phyloP scores from a whole-genome alignment of 2,329 filamentous ascomycete genomes.

The Pseudocercospora macadamiae region DNA sequence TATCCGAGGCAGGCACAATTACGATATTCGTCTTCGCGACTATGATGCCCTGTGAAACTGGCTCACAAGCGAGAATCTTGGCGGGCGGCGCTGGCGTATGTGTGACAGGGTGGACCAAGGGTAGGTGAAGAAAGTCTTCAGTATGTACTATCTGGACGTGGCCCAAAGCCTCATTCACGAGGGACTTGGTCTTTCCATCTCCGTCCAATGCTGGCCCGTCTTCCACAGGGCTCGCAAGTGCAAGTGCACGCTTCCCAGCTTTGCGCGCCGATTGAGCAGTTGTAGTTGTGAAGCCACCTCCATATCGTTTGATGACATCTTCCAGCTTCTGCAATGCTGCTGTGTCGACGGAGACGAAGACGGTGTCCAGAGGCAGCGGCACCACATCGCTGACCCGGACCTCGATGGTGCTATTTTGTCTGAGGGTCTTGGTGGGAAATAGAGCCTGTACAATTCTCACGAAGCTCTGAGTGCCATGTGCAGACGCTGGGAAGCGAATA shows the following conservation, averaged over 20 bases:
- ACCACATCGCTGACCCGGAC: conserved; percentile 80
- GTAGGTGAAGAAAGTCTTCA: conserved; percentile 79
- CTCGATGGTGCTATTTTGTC: conserved; percentile 77
- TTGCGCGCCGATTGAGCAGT: conserved; percentile 24
- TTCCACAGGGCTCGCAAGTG: conserved; percentile 19
- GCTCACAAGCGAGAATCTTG: conserved; percentile 90
- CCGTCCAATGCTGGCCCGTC: conserved; percentile 16
- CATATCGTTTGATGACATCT: conserved; percentile 81
- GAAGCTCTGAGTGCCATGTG: conserved; percentile 76
- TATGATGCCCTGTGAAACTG: conserved; percentile 84
- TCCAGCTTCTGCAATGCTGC: conserved; percentile 79
- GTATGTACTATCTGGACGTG: conserved; percentile 77
- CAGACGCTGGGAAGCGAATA: conserved; percentile 75
- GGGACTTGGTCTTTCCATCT: conserved; percentile 29
- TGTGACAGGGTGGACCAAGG: conserved; percentile 81
- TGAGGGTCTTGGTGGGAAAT: conserved; percentile 72
- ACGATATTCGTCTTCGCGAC: conserved; percentile 80
- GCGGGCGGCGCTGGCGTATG: conserved; percentile 82
- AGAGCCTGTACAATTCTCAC: conserved; percentile 71
- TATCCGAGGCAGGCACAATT: conserved; percentile 65
- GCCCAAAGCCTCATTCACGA: conserved; percentile 72
- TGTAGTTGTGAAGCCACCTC: conserved; percentile 57
- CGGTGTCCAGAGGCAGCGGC: conserved; percentile 77
- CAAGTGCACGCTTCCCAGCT: conserved; percentile 27
- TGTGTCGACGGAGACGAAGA: conserved; percentile 84